phyloP scores from a whole-genome alignment of 768 basidiomycete genomes.

The Porphyrellus cyaneotinctus region DNA sequence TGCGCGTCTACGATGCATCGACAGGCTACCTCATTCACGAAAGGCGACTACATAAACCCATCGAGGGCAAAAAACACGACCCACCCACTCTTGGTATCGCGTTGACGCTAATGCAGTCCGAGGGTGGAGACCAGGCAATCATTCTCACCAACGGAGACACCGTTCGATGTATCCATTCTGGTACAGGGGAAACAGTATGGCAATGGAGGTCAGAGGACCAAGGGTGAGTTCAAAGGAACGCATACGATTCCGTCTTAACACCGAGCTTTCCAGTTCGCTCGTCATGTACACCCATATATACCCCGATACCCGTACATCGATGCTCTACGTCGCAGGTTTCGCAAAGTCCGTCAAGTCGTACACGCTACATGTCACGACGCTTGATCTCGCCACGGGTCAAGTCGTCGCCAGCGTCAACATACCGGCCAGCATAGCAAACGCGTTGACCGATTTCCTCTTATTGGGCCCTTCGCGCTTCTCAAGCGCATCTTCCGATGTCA shows the following conservation, averaged over 20 bases:
- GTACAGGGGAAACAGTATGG: conserved; percentile 60
- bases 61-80: conserved; percentile 43
- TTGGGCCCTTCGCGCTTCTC: conserved; percentile 27
- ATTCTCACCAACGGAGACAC: conserved; percentile 59
- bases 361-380: conserved; percentile 62
- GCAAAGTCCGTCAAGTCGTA: conserved; percentile 43
- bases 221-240: conserved; percentile 41
- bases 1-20: conserved; percentile 61
- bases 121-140: conserved; percentile 26
- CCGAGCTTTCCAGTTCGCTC: conserved; percentile 44
- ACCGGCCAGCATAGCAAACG: conserved; percentile 44
- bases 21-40: conserved; percentile 69
- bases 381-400: conserved; percentile 53
- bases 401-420: conserved; percentile 47
- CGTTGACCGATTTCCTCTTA: conserved; percentile 35
- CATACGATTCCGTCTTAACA: not conserved
- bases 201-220: conserved; percentile 67
- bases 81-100: conserved; percentile 54
- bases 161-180: conserved; percentile 47
- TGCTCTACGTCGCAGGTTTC: conserved; percentile 55
- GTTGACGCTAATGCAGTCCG: conserved; percentile 37
- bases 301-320: conserved; percentile 43
- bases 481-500: not conserved
- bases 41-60: conserved; percentile 49
- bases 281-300: conserved; percentile 62